Percentiles rank a stretch among this genome's conserved stretches.
phyloP scores from a whole-genome alignment of 1,139 yeast genomes.

The Arxiozyma telluris region DNA sequence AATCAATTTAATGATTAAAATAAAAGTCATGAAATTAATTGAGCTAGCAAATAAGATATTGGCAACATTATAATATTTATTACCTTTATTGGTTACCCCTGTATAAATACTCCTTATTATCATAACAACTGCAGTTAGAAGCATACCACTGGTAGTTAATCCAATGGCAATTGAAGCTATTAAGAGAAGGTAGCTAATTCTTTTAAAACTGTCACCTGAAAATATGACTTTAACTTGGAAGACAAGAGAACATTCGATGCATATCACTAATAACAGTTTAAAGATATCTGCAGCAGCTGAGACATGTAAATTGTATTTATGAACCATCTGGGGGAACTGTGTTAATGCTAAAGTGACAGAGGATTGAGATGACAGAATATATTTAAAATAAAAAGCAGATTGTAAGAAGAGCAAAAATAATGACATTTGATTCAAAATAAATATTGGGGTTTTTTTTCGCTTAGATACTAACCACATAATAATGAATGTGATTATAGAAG shows the following conservation, averaged over 20 bases:
- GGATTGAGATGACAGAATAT: slow-evolving; percentile 45
- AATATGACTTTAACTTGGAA: slow-evolving; percentile 67
- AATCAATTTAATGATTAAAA: slow-evolving; percentile 53
- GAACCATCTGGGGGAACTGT: slow-evolving; percentile 35
- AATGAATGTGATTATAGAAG: slow-evolving; percentile 35
- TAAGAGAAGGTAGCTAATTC: slow-evolving; percentile 37
- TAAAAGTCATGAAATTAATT: slow-evolving; percentile 49
- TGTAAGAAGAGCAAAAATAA: slow-evolving; percentile 48
- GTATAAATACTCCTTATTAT: slow-evolving; percentile 29
- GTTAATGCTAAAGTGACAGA: slow-evolving; percentile 46
- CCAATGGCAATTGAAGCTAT: slow-evolving; percentile 38
- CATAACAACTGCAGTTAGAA: slow-evolving; percentile 39
- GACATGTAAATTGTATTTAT: slow-evolving; percentile 33
- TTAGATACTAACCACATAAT: slow-evolving; percentile 38
- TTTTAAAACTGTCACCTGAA: slow-evolving; percentile 41
- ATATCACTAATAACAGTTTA: slow-evolving; percentile 47
- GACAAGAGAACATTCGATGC: slow-evolving; percentile 56
- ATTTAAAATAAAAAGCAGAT: slow-evolving; percentile 48
- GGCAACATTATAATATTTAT: slow-evolving; percentile 40
- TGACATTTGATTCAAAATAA: slow-evolving; percentile 55
- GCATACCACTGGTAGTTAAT: slow-evolving; percentile 43
- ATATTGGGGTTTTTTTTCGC: slow-evolving; percentile 54
- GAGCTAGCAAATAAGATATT: slow-evolving; percentile 60
- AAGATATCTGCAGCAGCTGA: slow-evolving; percentile 53
- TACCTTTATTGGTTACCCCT: slow-evolving; percentile 24